These are phyloP conservation scores for Trichoderma sp. DNA, from an alignment of 2,329 filamentous ascomycete genomes.

Conservation along the genomic window DNA sequence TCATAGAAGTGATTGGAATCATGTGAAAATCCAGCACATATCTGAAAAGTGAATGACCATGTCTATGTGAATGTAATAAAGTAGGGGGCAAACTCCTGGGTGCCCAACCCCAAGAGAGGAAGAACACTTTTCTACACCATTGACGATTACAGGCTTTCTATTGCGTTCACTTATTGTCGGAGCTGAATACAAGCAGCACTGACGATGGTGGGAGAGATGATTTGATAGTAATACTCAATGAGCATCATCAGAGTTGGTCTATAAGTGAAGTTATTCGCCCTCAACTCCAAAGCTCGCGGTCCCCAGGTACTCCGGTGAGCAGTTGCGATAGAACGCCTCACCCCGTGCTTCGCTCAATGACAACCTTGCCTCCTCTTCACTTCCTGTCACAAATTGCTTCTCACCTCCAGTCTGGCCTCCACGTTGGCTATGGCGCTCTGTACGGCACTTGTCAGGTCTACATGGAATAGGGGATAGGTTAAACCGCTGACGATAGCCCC, in stretches of 20 bases:
- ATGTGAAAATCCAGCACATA: no score
- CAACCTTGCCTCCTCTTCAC: neutral
- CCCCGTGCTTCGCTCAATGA: conserved; percentile 16
- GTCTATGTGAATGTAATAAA: no score
- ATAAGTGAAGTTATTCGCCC: neutral
- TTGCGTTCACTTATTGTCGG: no score
- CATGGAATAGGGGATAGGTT: conserved; percentile 89
- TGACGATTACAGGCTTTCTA: no score
- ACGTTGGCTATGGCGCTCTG: conserved; percentile 85
- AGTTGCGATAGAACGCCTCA: conserved; percentile 1
- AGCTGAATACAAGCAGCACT: no score
- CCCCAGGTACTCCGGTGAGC: neutral
- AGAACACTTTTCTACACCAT: no score
- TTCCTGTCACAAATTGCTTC: neutral
- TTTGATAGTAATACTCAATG: no score
- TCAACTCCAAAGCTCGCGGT: neutral
- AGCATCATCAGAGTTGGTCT: neutral
- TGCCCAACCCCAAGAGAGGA: no score
- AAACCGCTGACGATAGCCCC: conserved; percentile 77
- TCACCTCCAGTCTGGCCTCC: conserved; percentile 53
- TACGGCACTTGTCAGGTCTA: conserved; percentile 85
- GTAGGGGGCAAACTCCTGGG: no score
- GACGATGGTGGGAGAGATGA: no score
- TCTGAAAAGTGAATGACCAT: no score
- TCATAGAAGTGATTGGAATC: no score